Conservation (phyloP, 345 rosid species). For the Adansonia digitata region DNA sequence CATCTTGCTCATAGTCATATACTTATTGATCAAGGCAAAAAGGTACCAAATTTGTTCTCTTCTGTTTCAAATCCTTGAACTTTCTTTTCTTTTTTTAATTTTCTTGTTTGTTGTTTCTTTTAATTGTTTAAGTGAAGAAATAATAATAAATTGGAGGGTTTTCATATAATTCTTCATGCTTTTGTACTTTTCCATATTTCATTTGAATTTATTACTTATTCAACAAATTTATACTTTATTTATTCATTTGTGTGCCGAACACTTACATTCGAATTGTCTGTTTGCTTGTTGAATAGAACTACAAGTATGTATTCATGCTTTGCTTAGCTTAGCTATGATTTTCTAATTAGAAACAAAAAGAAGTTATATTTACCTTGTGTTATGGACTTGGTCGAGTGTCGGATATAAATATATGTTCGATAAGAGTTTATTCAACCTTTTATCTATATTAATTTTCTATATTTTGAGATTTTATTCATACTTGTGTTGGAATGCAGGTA, state of each 20-base stretch:
- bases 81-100: too few relatives aligned
- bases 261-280: background rate
- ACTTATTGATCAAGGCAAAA: slow-evolving; percentile 27
- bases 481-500: too few relatives aligned
- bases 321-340: too few relatives aligned
- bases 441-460: too few relatives aligned
- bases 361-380: too few relatives aligned
- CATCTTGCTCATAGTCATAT: slow-evolving; percentile 25
- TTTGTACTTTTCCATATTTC: background rate
- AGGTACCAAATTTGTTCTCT: slow-evolving; percentile 12
- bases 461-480: too few relatives aligned
- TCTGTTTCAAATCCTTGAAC: background rate
- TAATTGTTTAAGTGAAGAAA: too few relatives aligned
- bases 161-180: background rate
- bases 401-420: too few relatives aligned
- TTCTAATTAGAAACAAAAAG: background rate
- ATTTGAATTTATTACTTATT: background rate
- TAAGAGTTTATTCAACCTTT: too few relatives aligned
- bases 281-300: too few relatives aligned
- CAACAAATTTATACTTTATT: background rate
- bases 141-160: background rate
- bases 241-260: background rate
- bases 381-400: too few relatives aligned
- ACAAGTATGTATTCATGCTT: background rate
- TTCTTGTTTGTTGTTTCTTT: too few relatives aligned